Evolutionary conservation across 345 rosid species (phyloP).

Genomic region (Lenwebbia sp.): DNA sequence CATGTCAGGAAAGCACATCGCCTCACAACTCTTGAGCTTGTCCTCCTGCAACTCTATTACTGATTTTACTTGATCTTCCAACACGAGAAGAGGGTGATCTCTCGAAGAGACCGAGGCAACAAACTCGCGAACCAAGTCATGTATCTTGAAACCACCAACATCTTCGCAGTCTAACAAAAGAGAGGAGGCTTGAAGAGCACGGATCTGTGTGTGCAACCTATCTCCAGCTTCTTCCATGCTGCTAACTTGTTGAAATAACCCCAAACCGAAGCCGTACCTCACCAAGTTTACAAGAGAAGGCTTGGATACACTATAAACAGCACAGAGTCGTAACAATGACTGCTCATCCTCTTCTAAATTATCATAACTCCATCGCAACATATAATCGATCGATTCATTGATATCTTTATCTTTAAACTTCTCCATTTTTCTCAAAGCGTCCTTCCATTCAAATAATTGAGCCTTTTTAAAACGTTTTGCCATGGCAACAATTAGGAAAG

Average conservation of each 20-base stretch:
- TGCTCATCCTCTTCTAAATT: not conserved
- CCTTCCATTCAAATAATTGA: not conserved
- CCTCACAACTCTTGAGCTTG: not conserved
- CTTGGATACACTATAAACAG: fast-evolving
- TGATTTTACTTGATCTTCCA: not conserved
- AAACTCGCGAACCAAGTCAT: not conserved
- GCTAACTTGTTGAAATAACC: fast-evolving
- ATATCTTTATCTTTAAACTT: no score
- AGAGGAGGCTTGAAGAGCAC: not conserved
- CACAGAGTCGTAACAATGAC: not conserved
- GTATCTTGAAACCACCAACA: not conserved
- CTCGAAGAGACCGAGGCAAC: not conserved
- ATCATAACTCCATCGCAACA: not conserved
- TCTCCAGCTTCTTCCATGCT: not conserved
- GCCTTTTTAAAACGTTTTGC: not conserved
- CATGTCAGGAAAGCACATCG: not conserved
- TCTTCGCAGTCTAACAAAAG: not conserved
- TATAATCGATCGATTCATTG: not conserved
- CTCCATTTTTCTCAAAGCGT: not conserved
- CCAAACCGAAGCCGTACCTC: fast-evolving
- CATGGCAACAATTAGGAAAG: not conserved
- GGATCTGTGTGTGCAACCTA: fast-evolving
- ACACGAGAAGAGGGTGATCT: not conserved
- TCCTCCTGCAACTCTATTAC: not conserved
- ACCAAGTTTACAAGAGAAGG: not conserved